These are phyloP conservation scores for Mortierella sp. DNA, from an alignment of 371 early-diverging fungal species.

Conservation along the genomic window DNA sequence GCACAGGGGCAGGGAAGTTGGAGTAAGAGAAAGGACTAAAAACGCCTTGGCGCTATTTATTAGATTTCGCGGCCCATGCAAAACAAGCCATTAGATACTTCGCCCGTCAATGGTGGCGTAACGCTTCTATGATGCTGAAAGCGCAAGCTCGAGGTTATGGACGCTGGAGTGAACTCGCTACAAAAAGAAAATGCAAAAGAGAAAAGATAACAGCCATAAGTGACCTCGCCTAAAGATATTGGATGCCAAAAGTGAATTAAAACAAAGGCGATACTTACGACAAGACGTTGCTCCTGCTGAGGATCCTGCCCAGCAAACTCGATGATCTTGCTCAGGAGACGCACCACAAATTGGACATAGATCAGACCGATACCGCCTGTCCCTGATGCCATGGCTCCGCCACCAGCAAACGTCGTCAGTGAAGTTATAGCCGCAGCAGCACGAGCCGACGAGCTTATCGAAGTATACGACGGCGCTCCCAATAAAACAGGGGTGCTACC, in stretches of 20 bases:
- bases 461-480: background rate
- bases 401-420: constrained; percentile 38
- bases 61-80: background rate
- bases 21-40: background rate
- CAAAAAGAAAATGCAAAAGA: background rate
- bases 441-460: constrained; percentile 25
- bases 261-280: constrained; percentile 16
- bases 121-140: constrained; percentile 13
- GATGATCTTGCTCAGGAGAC: constrained; percentile 46
- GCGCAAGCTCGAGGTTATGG: constrained; percentile 42
- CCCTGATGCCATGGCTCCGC: constrained; percentile 47
- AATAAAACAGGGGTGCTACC: background rate
- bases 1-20: background rate
- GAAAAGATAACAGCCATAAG: background rate
- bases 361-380: constrained; percentile 51
- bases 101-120: background rate
- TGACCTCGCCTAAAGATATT: background rate
- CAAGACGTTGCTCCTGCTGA: constrained; percentile 43
- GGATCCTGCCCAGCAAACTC: constrained; percentile 48
- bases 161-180: constrained; percentile 50
- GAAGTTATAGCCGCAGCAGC: constrained; percentile 40
- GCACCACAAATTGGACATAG: constrained; percentile 55
- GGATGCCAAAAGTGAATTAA: background rate
- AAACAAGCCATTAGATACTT: background rate
- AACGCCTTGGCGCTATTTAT: background rate